These are phyloP conservation scores for Eucalyptus tenuipes DNA, from an alignment of 345 rosid species.

Conservation along the genomic window DNA sequence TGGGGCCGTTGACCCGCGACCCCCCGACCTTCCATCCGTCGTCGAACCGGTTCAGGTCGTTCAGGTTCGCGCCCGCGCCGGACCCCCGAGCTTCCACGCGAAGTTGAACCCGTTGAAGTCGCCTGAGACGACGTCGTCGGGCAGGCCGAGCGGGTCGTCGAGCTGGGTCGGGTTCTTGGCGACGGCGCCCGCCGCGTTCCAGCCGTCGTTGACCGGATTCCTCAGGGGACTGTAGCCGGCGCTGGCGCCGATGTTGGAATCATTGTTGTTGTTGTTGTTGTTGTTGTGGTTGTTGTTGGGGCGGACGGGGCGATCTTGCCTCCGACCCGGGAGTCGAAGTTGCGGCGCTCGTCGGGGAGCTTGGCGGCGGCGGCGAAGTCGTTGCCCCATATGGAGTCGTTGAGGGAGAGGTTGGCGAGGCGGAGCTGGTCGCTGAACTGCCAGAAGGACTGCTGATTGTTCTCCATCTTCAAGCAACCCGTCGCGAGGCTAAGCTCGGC, in stretches of 20 bases:
- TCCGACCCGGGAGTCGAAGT: constrained; percentile 61
- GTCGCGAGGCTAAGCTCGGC: background rate
- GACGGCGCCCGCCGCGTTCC: background rate
- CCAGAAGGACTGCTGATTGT: constrained; percentile 82
- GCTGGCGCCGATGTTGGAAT: background rate
- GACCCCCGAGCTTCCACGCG: constrained; percentile 8
- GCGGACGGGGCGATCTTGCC: background rate
- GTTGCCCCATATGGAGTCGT: constrained; percentile 88
- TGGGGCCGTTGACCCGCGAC: background rate
- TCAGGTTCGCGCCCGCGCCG: background rate
- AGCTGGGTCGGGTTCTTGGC: background rate
- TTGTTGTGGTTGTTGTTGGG: background rate
- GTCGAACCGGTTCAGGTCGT: constrained; percentile 4
- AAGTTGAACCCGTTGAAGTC: constrained; percentile 12
- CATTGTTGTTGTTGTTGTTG: background rate
- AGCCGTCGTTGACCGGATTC: background rate
- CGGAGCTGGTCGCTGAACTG: constrained; percentile 97
- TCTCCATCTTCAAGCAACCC: constrained; percentile 39
- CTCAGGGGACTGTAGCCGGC: background rate
- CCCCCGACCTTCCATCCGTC: constrained; percentile 6
- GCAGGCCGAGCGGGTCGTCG: background rate
- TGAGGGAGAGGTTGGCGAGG: constrained; percentile 66
- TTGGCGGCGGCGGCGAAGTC: constrained; percentile 18
- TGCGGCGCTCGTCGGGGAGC: constrained; percentile 57
- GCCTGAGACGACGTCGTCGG: background rate